A percentile compares a stretch with the other conserved stretches of the same genome.
These are phyloP conservation scores for Fusarium temperatum DNA, from an alignment of 2,329 filamentous ascomycete genomes.

Conservation along the genomic window DNA sequence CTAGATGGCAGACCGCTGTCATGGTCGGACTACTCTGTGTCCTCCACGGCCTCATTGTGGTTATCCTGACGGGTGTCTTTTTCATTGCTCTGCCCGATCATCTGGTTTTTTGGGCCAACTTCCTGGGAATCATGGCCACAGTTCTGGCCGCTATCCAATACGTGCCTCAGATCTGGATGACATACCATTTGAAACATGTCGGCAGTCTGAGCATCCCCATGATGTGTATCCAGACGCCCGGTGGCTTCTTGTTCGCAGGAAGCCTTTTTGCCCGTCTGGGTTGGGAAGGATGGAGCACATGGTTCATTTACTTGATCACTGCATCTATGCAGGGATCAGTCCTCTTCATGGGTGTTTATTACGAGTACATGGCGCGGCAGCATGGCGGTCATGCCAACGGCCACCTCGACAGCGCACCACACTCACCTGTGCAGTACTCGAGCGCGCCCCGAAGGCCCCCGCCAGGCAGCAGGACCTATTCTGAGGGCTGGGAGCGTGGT, in stretches of 20 bases:
- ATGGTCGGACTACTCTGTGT: constrained; percentile 77
- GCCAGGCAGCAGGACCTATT: constrained; percentile 55
- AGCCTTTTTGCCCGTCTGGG: constrained; percentile 85
- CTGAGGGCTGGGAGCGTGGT: constrained; percentile 61
- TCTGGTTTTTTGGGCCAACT: constrained; percentile 83
- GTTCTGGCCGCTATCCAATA: constrained; percentile 88
- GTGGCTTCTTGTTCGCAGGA: constrained; percentile 87
- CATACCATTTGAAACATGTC: constrained; percentile 83
- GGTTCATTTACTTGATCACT: constrained; percentile 90
- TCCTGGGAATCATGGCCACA: constrained; percentile 82
- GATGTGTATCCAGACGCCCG: constrained; percentile 98
- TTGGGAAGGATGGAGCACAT: constrained; percentile 89
- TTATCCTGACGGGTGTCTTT: constrained; percentile 75
- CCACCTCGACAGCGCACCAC: constrained; percentile 38
- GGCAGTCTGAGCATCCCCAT: constrained; percentile 94
- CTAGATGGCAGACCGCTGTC: constrained; percentile 81
- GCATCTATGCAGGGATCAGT: constrained; percentile 85
- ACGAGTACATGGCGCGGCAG: constrained; percentile 64
- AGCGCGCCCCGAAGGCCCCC: constrained; percentile 47
- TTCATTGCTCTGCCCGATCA: constrained; percentile 68
- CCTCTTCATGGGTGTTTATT: constrained; percentile 82
- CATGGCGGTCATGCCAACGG: constrained; percentile 38
- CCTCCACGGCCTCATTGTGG: constrained; percentile 75
- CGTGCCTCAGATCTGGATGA: constrained; percentile 93
- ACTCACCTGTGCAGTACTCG: constrained; percentile 43